Conservation (phyloP, 768 basidiomycete species). For the Tulasnella sp. region DNA sequence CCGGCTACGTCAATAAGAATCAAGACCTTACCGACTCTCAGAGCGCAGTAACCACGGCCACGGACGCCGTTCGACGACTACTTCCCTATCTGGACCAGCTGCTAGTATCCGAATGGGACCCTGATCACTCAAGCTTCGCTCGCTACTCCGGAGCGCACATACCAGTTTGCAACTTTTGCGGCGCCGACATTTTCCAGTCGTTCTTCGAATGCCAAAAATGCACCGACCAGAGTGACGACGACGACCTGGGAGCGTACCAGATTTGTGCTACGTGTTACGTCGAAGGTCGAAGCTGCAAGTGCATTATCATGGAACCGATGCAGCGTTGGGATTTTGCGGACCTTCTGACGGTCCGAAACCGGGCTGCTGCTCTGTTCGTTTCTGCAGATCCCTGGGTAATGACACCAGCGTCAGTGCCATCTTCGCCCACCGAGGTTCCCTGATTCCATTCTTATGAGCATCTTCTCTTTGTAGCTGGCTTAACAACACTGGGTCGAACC, state of each 20-base stretch:
- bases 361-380: neutral
- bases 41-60: neutral
- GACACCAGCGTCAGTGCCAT: neutral
- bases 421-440: neutral
- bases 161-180: constrained; percentile 61
- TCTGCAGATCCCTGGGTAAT: neutral
- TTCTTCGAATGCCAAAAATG: constrained; percentile 62
- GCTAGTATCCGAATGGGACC: constrained; percentile 36
- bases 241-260: constrained; percentile 22
- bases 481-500: neutral
- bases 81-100: constrained; percentile 41
- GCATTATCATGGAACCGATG: constrained; percentile 46
- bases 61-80: constrained; percentile 25
- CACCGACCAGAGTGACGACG: constrained; percentile 15
- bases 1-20: neutral
- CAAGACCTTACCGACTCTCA: neutral
- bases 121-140: constrained; percentile 9
- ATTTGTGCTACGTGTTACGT: constrained; percentile 64
- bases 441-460: no score
- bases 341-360: constrained; percentile 35
- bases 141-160: neutral
- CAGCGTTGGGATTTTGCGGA: constrained; percentile 43
- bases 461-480: neutral
- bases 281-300: constrained; percentile 65
- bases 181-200: constrained; percentile 68